A percentile compares a stretch with the other conserved stretches of the same genome.
Evolutionary conservation across 2,329 filamentous ascomycete species (phyloP).

Genomic region (Claviceps pazoutovae): DNA sequence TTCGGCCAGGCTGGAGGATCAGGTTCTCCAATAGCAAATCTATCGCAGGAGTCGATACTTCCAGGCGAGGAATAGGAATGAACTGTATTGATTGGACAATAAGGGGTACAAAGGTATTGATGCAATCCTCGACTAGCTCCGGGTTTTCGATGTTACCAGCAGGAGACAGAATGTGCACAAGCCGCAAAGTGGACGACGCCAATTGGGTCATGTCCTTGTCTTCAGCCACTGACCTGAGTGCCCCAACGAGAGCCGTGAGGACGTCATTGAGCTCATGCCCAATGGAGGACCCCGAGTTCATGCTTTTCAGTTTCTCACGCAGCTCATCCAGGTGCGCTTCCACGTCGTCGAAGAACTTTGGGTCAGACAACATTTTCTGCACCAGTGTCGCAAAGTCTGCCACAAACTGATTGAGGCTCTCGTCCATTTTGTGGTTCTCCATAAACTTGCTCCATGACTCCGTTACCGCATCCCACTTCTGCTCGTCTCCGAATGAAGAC

Average conservation of each 20-base stretch:
- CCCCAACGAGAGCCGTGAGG: slow-evolving; percentile 52
- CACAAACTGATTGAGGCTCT: slow-evolving; percentile 69
- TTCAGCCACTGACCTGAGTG: slow-evolving; percentile 52
- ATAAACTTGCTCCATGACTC: slow-evolving; percentile 55
- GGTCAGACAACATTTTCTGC: slow-evolving; percentile 72
- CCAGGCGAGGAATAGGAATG: slow-evolving; percentile 80
- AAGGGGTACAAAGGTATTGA: slow-evolving; percentile 70
- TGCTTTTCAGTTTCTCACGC: slow-evolving; percentile 42
- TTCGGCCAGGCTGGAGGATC: slow-evolving; percentile 74
- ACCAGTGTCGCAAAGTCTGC: slow-evolving; percentile 58
- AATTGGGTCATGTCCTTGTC: slow-evolving; percentile 63
- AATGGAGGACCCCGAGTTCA: slow-evolving; percentile 53
- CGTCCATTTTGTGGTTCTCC: slow-evolving; percentile 60
- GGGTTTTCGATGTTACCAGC: slow-evolving; percentile 48
- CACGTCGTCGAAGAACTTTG: slow-evolving; percentile 68
- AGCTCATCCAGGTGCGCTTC: slow-evolving; percentile 40
- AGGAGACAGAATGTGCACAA: slow-evolving; percentile 58
- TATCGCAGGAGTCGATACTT: slow-evolving; percentile 68
- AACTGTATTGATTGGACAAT: slow-evolving; percentile 68
- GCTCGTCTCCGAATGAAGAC: slow-evolving; percentile 60
- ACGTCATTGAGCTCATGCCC: slow-evolving; percentile 60
- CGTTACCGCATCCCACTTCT: slow-evolving; percentile 66
- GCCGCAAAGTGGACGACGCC: slow-evolving; percentile 48
- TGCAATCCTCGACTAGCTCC: slow-evolving; percentile 59
- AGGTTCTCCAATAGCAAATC: slow-evolving; percentile 84